Evolutionary conservation across 2,329 filamentous ascomycete species (phyloP), one percentile per base, ranked within the genome.

Genomic region (Fusarium armeniacum): DNA sequence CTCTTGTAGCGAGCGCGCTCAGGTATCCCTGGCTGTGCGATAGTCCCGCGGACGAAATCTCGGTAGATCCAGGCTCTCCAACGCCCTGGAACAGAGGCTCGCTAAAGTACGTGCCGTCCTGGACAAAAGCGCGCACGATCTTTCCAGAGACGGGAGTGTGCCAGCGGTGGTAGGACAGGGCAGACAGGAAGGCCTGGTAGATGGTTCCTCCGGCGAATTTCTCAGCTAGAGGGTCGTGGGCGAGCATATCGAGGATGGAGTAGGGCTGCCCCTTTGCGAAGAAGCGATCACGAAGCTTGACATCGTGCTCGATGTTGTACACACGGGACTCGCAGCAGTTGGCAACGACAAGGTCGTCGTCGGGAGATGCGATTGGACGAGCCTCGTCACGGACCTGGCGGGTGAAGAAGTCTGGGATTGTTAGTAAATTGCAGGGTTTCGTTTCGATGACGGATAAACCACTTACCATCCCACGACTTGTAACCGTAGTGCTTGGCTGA

Each of bases 241-340:
- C 84, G 5, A 93, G 81, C 87, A 91, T 91, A 75, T 91, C 86
- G 3, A 81, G 70, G 20, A 91, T 77, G 0, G 88, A 91, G 78
- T 92, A 93, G 0, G 89, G 89, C 77, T 92, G 89, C 11, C 84
- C 85, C 76, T 93, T 93, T 73, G 89, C 82, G 85, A 89, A 92
- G 82, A 93, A 93, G 9, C 78, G 77, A 72, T 91, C 89, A 22
- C 86, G 85, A 2, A 86, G 80, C 53, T 85, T 82, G 52, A 88
- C 85, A 46, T 85, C 71, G 30, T 77, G 78, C 10, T 79, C 81
- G 3, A 89, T 74, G 50, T 85, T 83, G 78, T 85, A 91, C 0
- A 86, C 83, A 41, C 83, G 84, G 15, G 87, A 89, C 75, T 93
- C 90, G 78, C 90, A 92, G 1, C 86, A 84, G 75, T 91, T 92